Conservation (phyloP, 352 stramenopile genomes). For the Globisporangium spinosum region DNA sequence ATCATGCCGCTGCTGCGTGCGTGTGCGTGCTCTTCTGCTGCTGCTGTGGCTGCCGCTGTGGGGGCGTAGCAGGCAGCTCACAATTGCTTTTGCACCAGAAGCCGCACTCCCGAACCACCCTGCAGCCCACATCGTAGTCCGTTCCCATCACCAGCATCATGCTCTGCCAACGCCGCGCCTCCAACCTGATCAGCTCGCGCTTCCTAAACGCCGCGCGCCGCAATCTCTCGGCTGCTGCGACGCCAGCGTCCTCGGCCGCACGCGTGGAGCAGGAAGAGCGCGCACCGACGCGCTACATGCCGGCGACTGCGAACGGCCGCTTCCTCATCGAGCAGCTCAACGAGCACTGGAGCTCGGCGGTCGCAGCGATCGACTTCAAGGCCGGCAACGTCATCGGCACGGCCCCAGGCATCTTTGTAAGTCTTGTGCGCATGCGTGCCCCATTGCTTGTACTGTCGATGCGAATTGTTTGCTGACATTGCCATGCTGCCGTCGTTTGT, state of each 20-base stretch:
- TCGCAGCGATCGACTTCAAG: constrained; percentile 64
- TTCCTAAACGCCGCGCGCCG: constrained; percentile 32
- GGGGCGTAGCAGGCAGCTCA: neutral
- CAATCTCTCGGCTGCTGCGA: constrained; percentile 36
- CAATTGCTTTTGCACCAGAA: constrained; percentile 16
- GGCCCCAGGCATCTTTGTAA: constrained; percentile 63
- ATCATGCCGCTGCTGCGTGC: neutral
- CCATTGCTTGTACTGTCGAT: neutral
- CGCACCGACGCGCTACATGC: constrained; percentile 49
- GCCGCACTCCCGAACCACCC: neutral
- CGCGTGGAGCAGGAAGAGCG: constrained; percentile 24
- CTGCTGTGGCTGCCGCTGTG: neutral
- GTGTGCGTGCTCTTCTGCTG: neutral
- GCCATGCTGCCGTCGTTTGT: neutral
- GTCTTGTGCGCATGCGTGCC: constrained; percentile 7
- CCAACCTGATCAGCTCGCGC: constrained; percentile 19
- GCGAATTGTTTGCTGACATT: neutral
- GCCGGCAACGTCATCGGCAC: constrained; percentile 67
- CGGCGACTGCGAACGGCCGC: constrained; percentile 50
- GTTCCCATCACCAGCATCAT: constrained; percentile 17
- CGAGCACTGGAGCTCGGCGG: constrained; percentile 69
- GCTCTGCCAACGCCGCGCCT: constrained; percentile 23
- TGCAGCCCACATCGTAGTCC: neutral
- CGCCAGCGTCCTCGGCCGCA: constrained; percentile 23
- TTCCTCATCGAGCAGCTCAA: constrained; percentile 76